These are phyloP conservation scores for Aspergillus glaucus DNA, from an alignment of 2,329 filamentous ascomycete genomes.

Conservation along the genomic window DNA sequence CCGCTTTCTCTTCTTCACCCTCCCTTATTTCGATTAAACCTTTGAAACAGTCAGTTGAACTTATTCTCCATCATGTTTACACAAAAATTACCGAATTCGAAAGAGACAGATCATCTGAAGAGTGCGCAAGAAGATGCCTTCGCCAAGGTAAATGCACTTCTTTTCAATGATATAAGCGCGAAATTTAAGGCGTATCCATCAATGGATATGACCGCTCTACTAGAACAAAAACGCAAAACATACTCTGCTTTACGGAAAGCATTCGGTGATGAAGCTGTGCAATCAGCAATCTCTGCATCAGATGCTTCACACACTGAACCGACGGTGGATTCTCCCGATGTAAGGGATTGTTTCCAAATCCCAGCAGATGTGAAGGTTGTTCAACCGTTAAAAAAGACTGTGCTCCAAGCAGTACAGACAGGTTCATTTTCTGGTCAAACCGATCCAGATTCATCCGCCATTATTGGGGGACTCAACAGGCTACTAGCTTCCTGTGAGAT, in stretches of 20 bases:
- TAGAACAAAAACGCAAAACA: conserved; percentile 5
- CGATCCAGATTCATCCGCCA: conserved; percentile 2
- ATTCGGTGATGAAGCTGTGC: conserved; percentile 4
- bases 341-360: conserved; percentile 4
- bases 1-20: neutral
- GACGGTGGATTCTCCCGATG: neutral
- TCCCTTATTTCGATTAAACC: neutral
- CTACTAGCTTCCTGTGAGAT: conserved; percentile 6
- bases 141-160: conserved; percentile 2
- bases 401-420: conserved; percentile 1
- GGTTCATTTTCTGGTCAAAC: neutral
- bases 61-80: neutral
- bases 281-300: neutral
- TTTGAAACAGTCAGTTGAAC: neutral
- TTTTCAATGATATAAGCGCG: conserved; percentile 4
- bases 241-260: conserved; percentile 5
- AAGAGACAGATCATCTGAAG: conserved; percentile 1
- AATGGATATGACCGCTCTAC: conserved; percentile 6
- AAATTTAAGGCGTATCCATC: conserved; percentile 7
- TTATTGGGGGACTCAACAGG: conserved; percentile 4
- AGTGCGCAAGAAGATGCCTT: conserved; percentile 1
- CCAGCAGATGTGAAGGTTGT: conserved; percentile 4
- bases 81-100: conserved; percentile 3
- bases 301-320: conserved; percentile 1
- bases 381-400: conserved; percentile 2